Percentiles rank a stretch among this genome's conserved stretches.
Conservation (phyloP, 73 alveolate genomes). For the Tetrahymena thermophila region DNA sequence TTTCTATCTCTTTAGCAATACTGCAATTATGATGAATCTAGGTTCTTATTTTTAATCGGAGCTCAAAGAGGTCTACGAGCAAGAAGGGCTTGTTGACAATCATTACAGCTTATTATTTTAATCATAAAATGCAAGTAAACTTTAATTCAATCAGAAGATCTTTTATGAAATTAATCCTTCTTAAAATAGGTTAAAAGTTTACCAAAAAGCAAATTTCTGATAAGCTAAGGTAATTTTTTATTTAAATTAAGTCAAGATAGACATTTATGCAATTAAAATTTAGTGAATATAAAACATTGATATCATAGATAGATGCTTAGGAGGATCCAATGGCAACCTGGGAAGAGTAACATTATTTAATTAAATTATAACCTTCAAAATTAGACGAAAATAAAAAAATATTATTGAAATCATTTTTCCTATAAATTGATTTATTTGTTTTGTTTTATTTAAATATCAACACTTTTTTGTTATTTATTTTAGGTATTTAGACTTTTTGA, state of each 20-base stretch:
- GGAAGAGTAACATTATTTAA: not conserved
- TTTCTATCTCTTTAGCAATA: not conserved
- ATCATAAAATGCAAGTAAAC: not conserved
- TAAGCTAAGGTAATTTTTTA: not conserved
- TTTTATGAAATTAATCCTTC: not conserved
- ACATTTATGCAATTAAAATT: not conserved
- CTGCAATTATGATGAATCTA: not conserved
- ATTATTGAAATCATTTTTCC: too few relatives aligned
- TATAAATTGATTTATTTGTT: too few relatives aligned
- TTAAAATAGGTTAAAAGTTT: not conserved
- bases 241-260: not conserved
- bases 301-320: not conserved
- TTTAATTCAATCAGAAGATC: not conserved
- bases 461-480: not conserved
- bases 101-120: not conserved
- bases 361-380: not conserved
- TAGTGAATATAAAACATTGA: not conserved
- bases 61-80: not conserved
- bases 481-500: not conserved
- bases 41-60: not conserved
- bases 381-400: too few relatives aligned
- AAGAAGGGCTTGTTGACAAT: not conserved
- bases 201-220: not conserved
- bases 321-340: not conserved
- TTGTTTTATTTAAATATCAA: too few relatives aligned